Evolutionary conservation across 1,284 basidiomycete genomes (phyloP).

Genomic region (Rhodotorula sp.): DNA sequence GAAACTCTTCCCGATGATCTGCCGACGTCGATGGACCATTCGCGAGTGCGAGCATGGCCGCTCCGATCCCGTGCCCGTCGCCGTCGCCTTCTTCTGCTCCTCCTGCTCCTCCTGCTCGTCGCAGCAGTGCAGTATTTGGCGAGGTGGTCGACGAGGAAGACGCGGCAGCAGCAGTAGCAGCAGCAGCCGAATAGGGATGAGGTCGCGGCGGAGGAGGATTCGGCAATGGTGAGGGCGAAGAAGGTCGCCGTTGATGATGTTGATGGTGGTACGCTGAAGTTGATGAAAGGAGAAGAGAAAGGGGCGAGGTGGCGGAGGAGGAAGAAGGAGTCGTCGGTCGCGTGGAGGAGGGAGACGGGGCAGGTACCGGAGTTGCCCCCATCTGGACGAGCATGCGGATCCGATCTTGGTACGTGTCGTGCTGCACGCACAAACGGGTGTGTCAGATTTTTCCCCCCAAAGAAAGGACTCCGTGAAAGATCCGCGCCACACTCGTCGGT

Average conservation of each 20-base stretch:
- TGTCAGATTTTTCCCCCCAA: too few relatives aligned
- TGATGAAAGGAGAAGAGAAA: too few relatives aligned
- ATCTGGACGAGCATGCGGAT: slow-evolving; percentile 49
- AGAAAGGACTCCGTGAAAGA: too few relatives aligned
- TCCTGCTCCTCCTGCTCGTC: too few relatives aligned
- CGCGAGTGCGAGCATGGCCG: slow-evolving; percentile 2
- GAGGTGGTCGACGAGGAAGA: not conserved
- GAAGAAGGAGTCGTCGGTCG: not conserved
- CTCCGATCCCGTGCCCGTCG: slow-evolving; percentile 1
- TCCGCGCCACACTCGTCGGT: not conserved
- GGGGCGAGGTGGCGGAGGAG: not conserved
- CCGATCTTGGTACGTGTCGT: slow-evolving; percentile 52
- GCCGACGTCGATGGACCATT: not conserved
- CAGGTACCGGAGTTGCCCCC: slow-evolving; percentile 20
- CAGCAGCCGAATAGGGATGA: not conserved
- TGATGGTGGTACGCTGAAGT: not conserved
- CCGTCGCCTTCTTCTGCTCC: not conserved
- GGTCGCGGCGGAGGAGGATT: not conserved
- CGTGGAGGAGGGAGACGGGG: not conserved
- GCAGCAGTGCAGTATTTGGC: too few relatives aligned
- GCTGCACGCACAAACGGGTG: slow-evolving; percentile 32
- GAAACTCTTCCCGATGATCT: too few relatives aligned
- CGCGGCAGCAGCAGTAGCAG: not conserved
- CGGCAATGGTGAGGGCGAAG: not conserved
- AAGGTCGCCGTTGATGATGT: not conserved